A percentile compares a stretch with the other conserved stretches of the same genome.
Conservation (phyloP, 2,329 filamentous ascomycete species). For the Raffaelea ambrosiae region DNA sequence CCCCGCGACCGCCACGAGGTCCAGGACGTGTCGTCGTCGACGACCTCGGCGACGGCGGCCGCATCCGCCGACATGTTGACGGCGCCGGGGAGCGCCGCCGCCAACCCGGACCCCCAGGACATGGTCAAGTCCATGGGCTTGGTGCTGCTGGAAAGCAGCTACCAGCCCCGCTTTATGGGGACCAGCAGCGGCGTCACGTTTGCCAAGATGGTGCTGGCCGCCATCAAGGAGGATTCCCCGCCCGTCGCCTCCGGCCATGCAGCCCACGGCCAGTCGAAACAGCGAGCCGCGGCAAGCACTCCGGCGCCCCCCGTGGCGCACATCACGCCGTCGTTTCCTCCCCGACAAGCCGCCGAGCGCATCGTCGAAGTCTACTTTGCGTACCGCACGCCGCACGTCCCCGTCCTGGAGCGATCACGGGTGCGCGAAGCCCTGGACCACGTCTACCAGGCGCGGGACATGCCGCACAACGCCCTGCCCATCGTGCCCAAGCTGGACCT, state of each 20-base stretch:
- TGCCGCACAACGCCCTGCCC: constrained; percentile 2
- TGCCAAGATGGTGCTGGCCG: constrained; percentile 24
- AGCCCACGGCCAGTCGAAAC: no score
- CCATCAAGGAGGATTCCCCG: constrained; percentile 14
- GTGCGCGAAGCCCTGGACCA: constrained; percentile 18
- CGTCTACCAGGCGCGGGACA: constrained; percentile 14
- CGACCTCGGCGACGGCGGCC: neutral
- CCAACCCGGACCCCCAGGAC: constrained; percentile 11
- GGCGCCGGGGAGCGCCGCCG: neutral
- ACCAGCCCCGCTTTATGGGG: constrained; percentile 22
- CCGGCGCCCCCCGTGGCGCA: constrained; percentile 3
- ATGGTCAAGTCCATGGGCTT: constrained; percentile 15
- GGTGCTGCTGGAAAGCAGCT: constrained; percentile 14
- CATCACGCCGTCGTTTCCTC: constrained; percentile 19
- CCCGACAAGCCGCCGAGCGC: constrained; percentile 22
- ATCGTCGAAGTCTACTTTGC: constrained; percentile 24
- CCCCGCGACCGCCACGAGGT: neutral
- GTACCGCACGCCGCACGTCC: constrained; percentile 23
- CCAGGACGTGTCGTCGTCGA: no score
- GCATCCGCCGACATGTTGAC: neutral
- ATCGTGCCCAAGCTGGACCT: constrained; percentile 16
- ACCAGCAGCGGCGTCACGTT: constrained; percentile 23
- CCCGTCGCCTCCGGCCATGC: neutral
- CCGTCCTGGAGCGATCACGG: constrained; percentile 19
- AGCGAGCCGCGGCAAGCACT: constrained; percentile 5